phyloP scores from a whole-genome alignment of 2,329 filamentous ascomycete species.

The Curvularia lunata region DNA sequence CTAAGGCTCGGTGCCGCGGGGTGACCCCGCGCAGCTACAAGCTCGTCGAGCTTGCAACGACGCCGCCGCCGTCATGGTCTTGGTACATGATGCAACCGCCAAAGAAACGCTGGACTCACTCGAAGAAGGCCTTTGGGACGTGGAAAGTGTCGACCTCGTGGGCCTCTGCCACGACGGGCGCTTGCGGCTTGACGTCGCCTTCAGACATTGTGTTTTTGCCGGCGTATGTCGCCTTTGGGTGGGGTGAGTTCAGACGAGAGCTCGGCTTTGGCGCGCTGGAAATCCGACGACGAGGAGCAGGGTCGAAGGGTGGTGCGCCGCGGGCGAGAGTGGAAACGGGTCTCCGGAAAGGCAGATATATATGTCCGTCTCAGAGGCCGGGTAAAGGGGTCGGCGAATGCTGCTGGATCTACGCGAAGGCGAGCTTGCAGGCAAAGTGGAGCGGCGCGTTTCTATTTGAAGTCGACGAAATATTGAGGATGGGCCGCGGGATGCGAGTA shows the following conservation, averaged over 20 bases:
- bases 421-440: slow-evolving; percentile 33
- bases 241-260: background rate
- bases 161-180: slow-evolving; percentile 71
- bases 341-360: slow-evolving; percentile 26
- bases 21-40: slow-evolving; percentile 42
- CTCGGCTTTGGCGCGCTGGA: slow-evolving; percentile 18
- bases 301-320: slow-evolving; percentile 8
- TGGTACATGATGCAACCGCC: slow-evolving; percentile 29
- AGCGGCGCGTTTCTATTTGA: slow-evolving; percentile 20
- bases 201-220: slow-evolving; percentile 53
- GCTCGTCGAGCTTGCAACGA: slow-evolving; percentile 15
- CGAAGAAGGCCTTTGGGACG: slow-evolving; percentile 59
- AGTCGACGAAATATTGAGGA: background rate
- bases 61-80: slow-evolving; percentile 22
- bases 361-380: slow-evolving; percentile 35
- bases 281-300: slow-evolving; percentile 8
- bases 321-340: slow-evolving; percentile 12
- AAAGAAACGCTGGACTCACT: slow-evolving; percentile 42
- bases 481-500: slow-evolving; percentile 1
- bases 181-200: slow-evolving; percentile 48
- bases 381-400: slow-evolving; percentile 46
- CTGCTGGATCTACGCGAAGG: slow-evolving; percentile 36
- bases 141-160: slow-evolving; percentile 77
- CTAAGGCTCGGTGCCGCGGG: slow-evolving; percentile 33
- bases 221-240: slow-evolving; percentile 14